phyloP scores from a whole-genome alignment of 306 rosid species.

The Abrus precatorius region DNA sequence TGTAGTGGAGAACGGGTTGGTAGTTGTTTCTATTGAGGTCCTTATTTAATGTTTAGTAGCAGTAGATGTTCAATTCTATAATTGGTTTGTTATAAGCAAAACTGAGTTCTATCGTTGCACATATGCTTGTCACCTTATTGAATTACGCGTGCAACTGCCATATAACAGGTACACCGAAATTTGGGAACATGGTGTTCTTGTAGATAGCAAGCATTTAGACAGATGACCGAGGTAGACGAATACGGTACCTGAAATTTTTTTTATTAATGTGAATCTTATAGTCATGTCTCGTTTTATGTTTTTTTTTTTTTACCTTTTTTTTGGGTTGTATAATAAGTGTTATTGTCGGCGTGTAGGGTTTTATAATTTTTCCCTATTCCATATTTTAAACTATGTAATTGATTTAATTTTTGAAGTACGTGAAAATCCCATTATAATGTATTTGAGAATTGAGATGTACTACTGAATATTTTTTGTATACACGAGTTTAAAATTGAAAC shows the following conservation, averaged over 20 bases:
- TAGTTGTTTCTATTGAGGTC: neutral
- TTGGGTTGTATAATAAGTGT: constrained; percentile 32
- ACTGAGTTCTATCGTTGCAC: neutral
- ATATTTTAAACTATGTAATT: too few species aligned
- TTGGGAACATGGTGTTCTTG: constrained; percentile 79
- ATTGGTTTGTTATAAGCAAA: constrained; percentile 1
- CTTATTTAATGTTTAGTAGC: neutral
- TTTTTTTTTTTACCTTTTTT: neutral
- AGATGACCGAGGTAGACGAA: constrained; percentile 46
- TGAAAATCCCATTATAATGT: too few species aligned
- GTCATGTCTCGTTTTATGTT: neutral
- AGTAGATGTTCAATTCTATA: neutral
- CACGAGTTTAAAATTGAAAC: too few species aligned
- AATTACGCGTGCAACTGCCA: constrained; percentile 18
- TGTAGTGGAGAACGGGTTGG: neutral
- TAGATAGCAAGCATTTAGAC: constrained; percentile 62
- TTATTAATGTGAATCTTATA: constrained; percentile 17
- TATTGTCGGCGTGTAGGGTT: neutral
- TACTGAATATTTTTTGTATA: too few species aligned
- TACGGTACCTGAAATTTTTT: constrained; percentile 22
- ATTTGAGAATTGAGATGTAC: too few species aligned
- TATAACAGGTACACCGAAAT: constrained; percentile 69
- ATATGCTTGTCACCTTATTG: constrained; percentile 14
- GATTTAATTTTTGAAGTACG: too few species aligned
- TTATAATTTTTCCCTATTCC: neutral